Conservation (phyloP, 2,329 filamentous ascomycete genomes). For the Fusarium sp. region DNA sequence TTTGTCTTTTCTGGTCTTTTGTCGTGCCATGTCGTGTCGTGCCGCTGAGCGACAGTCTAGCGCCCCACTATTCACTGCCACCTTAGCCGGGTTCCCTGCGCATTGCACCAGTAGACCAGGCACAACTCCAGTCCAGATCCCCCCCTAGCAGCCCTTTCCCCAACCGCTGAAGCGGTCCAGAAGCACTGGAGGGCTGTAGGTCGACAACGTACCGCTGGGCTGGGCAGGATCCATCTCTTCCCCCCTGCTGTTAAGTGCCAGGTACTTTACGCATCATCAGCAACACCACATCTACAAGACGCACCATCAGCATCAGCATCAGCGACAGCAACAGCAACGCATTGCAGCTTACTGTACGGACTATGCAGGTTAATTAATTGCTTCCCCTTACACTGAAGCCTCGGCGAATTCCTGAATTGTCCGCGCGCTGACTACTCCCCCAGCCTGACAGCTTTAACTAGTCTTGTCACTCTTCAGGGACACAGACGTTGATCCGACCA, state of each 20-base stretch:
- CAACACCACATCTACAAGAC: background rate
- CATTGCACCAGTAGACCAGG: constrained; percentile 5
- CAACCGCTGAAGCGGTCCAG: constrained; percentile 10
- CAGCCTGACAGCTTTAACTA: background rate
- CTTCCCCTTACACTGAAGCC: background rate
- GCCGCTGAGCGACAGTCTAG: constrained; percentile 17
- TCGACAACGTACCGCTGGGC: constrained; percentile 24
- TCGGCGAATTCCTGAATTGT: constrained; percentile 2
- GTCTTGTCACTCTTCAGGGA: constrained; percentile 22
- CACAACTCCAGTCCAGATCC: constrained; percentile 15
- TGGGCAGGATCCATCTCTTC: constrained; percentile 28
- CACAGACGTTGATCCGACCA: constrained; percentile 33
- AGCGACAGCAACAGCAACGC: background rate
- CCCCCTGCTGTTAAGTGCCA: constrained; percentile 1
- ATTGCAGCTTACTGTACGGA: background rate
- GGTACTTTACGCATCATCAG: background rate
- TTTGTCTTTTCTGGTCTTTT: constrained; percentile 1
- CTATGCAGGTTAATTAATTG: background rate
- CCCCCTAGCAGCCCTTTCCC: constrained; percentile 12
- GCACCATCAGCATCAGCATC: background rate
- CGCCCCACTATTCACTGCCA: constrained; percentile 4
- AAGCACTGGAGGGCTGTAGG: constrained; percentile 3
- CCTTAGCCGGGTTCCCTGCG: constrained; percentile 13
- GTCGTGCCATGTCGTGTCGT: constrained; percentile 10
- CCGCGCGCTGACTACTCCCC: background rate